phyloP scores from a whole-genome alignment of 2,329 filamentous ascomycete species.

The Epichloe aotearoae region DNA sequence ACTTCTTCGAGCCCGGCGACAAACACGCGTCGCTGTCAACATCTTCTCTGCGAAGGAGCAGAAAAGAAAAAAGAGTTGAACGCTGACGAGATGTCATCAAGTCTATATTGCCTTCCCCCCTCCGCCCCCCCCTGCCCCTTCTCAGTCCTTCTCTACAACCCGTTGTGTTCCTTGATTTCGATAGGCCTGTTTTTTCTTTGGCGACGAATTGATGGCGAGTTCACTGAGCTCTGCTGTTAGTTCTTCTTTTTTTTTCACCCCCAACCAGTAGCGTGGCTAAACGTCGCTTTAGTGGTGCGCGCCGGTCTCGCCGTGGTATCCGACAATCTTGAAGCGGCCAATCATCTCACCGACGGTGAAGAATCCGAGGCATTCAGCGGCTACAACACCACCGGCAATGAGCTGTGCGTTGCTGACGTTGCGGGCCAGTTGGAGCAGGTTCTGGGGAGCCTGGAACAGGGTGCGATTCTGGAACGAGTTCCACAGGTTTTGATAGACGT shows the following conservation, averaged over 20 bases:
- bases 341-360: constrained; percentile 98
- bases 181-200: background rate
- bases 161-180: background rate
- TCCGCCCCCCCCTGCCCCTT: background rate
- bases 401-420: constrained; percentile 61
- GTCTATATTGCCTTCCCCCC: background rate
- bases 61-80: background rate
- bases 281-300: constrained; percentile 41
- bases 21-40: background rate
- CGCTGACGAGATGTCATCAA: too few species aligned
- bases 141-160: constrained; percentile 5
- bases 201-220: background rate
- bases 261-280: too few species aligned
- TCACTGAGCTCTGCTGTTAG: background rate
- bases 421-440: constrained; percentile 44
- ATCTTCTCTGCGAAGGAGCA: background rate
- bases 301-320: constrained; percentile 64
- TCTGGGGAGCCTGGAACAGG: constrained; percentile 39
- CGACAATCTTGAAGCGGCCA: constrained; percentile 86
- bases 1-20: background rate
- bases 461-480: constrained; percentile 55
- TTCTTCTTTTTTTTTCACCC: too few species aligned
- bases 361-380: constrained; percentile 84
- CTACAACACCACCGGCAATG: constrained; percentile 59
- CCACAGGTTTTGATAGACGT: constrained; percentile 65